Evolutionary conservation across 768 basidiomycete species (phyloP), one percentile per base, ranked within the genome.

Genomic region (Boletellus sp.): DNA sequence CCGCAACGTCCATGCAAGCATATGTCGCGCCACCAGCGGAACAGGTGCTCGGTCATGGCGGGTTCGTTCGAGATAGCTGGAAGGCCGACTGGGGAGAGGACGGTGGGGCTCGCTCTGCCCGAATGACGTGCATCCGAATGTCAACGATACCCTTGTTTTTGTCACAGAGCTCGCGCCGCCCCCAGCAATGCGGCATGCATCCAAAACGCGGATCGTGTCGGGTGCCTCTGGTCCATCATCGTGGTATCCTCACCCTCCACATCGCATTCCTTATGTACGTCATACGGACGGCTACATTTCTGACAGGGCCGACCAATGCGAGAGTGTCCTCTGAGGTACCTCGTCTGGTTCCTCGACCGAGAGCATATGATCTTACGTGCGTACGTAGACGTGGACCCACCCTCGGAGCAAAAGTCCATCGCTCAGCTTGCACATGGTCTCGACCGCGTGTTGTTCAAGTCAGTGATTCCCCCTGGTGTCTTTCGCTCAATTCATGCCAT

Each of bases 401-500:
- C 69, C 6, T 67, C 70, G 1, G 60, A 73, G 24, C 77, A 81
- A 20, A 72, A 75, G 31, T 79, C 80, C 7, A 74, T 93, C 19
- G 80, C 88, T 1, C 72, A 62, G 3, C 76, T 94, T 5, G 73
- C 81, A 0, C 85, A 86, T 54, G 79, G 80, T 11, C 71, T 93
- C 6, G 79, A 84, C 35, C 75, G 85, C 4, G 85, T 85, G 0
- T 69, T 92, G 33, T 89, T 89, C 75, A 90, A 84, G 87, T 89
- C 61, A 42, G 80, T 74, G 26, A 0, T 9, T 39, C 24, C 32
- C 19, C n/a, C n/a, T n/a, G n/a, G 26, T 6, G 4, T n/a, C 6
- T 20, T 33, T 48, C 11, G 17, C 11, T 38, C 6, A 20, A 12
- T 34, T 11, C 12, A 51, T 40, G 5, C 11, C 26, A 4, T 8